A percentile compares a stretch with the other conserved stretches of the same genome.
phyloP scores from a whole-genome alignment of 2,329 filamentous ascomycete genomes.

The Diaporthe aspalathi region DNA sequence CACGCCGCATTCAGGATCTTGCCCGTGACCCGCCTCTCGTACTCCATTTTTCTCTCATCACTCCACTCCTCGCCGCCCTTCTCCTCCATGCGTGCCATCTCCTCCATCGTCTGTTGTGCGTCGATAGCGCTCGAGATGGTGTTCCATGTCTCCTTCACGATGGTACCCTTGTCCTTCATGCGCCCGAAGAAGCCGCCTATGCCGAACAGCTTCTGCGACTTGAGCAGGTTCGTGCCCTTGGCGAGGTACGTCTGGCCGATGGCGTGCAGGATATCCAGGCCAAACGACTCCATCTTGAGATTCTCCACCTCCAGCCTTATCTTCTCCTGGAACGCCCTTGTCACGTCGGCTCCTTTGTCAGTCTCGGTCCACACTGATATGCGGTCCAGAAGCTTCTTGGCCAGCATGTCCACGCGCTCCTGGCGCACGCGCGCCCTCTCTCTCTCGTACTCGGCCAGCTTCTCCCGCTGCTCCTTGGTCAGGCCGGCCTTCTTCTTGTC shows the following conservation, averaged over 20 bases:
- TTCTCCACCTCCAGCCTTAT: constrained; percentile 95
- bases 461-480: constrained; percentile 91
- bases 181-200: constrained; percentile 95
- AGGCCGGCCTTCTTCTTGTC: constrained; percentile 79
- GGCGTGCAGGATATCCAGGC: constrained; percentile 93
- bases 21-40: constrained; percentile 93
- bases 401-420: constrained; percentile 85
- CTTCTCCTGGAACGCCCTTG: constrained; percentile 91
- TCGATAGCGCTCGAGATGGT: constrained; percentile 97
- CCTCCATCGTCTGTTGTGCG: constrained; percentile 98
- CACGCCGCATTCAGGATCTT: constrained; percentile 98
- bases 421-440: constrained; percentile 87
- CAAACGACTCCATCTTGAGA: constrained; percentile 99
- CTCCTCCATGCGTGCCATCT: constrained; percentile 97
- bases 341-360: constrained; percentile 88
- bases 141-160: constrained; percentile 98
- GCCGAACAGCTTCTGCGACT: constrained; percentile 96
- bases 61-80: constrained; percentile 97
- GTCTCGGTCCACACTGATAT: constrained; percentile 98
- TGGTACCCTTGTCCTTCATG: constrained; percentile 94
- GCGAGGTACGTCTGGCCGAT: constrained; percentile 91
- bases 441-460: constrained; percentile 86
- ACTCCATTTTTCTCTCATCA: constrained; percentile 95
- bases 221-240: constrained; percentile 88
- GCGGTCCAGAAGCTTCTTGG: constrained; percentile 87